These are phyloP conservation scores for Zygotorulaspora mrakii DNA, from an alignment of 1,139 yeast genomes.

Conservation along the genomic window DNA sequence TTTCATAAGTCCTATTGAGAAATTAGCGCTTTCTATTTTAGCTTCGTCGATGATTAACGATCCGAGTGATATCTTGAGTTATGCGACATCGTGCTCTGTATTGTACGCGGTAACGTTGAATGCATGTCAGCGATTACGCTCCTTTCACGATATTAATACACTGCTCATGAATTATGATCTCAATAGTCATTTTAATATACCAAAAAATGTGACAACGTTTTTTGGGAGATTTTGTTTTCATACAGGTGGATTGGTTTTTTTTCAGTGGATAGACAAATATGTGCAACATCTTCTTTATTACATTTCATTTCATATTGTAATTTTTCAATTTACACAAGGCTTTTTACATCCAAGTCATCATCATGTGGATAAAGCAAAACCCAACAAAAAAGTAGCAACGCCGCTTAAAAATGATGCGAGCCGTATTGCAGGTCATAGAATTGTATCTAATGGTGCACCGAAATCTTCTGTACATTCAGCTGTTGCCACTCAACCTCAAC, in stretches of 20 bases:
- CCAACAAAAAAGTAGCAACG: constrained; percentile 7
- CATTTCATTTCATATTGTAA: constrained; percentile 30
- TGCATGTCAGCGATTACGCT: constrained; percentile 10
- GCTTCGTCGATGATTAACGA: constrained; percentile 35
- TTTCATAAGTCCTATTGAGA: constrained; percentile 28
- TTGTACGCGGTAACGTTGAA: constrained; percentile 28
- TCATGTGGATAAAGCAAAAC: constrained; percentile 9
- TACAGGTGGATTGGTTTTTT: background rate
- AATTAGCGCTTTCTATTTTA: constrained; percentile 29
- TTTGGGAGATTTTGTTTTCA: background rate
- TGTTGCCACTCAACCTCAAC: constrained; percentile 1
- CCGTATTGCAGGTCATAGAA: constrained; percentile 9
- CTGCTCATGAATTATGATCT: constrained; percentile 3
- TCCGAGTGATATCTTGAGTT: constrained; percentile 29
- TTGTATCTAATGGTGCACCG: constrained; percentile 8
- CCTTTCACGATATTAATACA: constrained; percentile 7
- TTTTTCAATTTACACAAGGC: constrained; percentile 21
- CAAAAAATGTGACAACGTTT: background rate
- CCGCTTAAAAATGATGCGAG: constrained; percentile 7
- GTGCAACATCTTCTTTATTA: constrained; percentile 16
- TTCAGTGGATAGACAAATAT: constrained; percentile 14
- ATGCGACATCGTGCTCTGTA: constrained; percentile 31
- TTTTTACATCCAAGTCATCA: constrained; percentile 13
- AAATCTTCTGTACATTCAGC: constrained; percentile 1
- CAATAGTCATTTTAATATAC: constrained; percentile 3